Percentiles rank a stretch among this genome's conserved stretches.
Conservation (phyloP, 257 asterid genomes). For the Solanum ossicruentum region DNA sequence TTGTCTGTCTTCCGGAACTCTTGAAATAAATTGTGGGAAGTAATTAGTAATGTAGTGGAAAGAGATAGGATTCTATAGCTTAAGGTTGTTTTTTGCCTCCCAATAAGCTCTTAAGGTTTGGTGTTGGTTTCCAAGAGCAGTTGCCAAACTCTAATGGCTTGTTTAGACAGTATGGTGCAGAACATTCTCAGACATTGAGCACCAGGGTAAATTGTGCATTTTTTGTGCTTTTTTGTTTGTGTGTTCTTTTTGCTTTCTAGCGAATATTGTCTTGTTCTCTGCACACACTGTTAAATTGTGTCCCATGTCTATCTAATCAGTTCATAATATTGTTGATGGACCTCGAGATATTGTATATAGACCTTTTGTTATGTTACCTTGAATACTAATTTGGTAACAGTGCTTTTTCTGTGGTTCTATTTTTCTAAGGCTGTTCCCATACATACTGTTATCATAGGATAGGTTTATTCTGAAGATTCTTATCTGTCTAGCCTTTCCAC, state of each 20-base stretch:
- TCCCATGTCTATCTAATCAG: neutral
- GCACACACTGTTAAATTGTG: neutral
- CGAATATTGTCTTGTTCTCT: neutral
- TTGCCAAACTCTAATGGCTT: neutral
- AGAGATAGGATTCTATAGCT: neutral
- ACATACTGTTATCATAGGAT: neutral
- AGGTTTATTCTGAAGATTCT: neutral
- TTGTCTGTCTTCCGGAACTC: neutral
- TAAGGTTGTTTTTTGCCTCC: neutral
- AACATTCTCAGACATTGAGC: neutral
- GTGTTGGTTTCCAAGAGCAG: neutral
- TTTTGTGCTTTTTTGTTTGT: neutral
- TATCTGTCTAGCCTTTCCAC: neutral
- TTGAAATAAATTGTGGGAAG: neutral
- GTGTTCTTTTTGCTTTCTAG: neutral
- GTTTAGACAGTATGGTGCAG: neutral
- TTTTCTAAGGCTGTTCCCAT: neutral
- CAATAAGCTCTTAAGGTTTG: neutral
- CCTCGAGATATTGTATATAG: neutral
- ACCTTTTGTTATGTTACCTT: neutral
- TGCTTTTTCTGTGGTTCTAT: neutral
- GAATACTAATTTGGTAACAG: neutral
- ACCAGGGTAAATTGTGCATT: neutral
- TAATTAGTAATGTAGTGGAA: neutral
- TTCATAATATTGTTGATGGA: neutral